These are phyloP conservation scores for Kernera saxatilis DNA, from an alignment of 345 rosid species.

Conservation along the genomic window DNA sequence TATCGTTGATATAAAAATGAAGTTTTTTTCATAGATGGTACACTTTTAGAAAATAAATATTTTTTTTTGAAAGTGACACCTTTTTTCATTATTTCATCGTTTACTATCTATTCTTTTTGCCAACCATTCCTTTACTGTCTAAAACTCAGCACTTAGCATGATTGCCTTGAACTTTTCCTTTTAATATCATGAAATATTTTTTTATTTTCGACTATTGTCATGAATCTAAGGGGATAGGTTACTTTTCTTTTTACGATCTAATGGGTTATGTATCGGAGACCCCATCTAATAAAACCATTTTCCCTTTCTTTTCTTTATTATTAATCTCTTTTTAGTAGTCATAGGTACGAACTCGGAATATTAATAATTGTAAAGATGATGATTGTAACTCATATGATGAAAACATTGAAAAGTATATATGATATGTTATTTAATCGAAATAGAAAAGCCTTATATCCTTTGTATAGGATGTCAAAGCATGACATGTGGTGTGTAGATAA, in stretches of 20 bases:
- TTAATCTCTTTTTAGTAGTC: constrained; percentile 1
- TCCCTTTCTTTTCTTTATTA: neutral
- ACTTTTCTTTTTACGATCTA: neutral
- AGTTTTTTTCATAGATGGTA: too few species aligned
- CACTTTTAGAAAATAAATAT: neutral
- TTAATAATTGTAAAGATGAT: constrained; percentile 12
- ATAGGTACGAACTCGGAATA: constrained; percentile 10
- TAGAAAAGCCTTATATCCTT: neutral
- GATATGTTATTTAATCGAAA: neutral
- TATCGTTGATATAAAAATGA: neutral
- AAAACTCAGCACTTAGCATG: constrained; percentile 11
- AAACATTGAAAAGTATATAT: neutral
- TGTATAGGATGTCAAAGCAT: constrained; percentile 15
- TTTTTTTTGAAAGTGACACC: neutral
- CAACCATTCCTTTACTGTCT: neutral
- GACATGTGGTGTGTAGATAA: constrained; percentile 25
- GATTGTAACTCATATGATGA: constrained; percentile 21
- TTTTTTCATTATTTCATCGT: neutral
- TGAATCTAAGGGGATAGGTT: neutral
- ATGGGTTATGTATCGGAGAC: neutral
- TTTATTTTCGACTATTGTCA: neutral
- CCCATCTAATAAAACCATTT: constrained; percentile 9
- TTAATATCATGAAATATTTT: neutral
- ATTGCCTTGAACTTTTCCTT: neutral
- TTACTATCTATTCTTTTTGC: constrained; percentile 14